Conservation (phyloP, 768 basidiomycete species). For the Paxillus ammoniavirescens region DNA sequence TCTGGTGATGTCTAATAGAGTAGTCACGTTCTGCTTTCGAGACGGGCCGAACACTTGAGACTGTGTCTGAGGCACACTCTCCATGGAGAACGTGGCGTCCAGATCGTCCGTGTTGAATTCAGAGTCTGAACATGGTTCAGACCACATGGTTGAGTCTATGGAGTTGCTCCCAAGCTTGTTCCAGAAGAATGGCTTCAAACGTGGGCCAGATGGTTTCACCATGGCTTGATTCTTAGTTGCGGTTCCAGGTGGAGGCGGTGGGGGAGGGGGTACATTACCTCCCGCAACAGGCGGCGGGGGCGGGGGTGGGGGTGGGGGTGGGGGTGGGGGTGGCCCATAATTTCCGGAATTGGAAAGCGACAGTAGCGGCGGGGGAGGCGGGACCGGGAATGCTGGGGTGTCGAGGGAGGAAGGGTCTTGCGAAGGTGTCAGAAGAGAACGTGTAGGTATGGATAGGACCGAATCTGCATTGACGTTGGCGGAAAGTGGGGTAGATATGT, state of each 20-base stretch:
- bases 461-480: background rate
- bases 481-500: no score
- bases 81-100: conserved; percentile 68
- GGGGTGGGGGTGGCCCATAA: conserved; percentile 25
- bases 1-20: conserved; percentile 74
- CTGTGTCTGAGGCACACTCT: conserved; percentile 40
- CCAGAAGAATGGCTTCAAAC: conserved; percentile 89
- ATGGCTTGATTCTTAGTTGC: conserved; percentile 33
- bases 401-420: conserved; percentile 7
- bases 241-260: conserved; percentile 26
- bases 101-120: conserved; percentile 67
- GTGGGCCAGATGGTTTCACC: conserved; percentile 42
- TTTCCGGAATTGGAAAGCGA: conserved; percentile 19
- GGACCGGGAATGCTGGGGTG: conserved; percentile 23
- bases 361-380: conserved; percentile 29
- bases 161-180: conserved; percentile 60
- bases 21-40: conserved; percentile 63
- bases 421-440: conserved; percentile 27
- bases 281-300: conserved; percentile 37
- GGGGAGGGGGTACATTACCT: conserved; percentile 17
- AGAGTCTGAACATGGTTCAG: conserved; percentile 43
- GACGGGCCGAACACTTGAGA: conserved; percentile 40
- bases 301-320: conserved; percentile 40
- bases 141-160: conserved; percentile 65
- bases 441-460: background rate